Evolutionary conservation across 148 eudicot genomes (phyloP).

Genomic region (Limonium bicolor): DNA sequence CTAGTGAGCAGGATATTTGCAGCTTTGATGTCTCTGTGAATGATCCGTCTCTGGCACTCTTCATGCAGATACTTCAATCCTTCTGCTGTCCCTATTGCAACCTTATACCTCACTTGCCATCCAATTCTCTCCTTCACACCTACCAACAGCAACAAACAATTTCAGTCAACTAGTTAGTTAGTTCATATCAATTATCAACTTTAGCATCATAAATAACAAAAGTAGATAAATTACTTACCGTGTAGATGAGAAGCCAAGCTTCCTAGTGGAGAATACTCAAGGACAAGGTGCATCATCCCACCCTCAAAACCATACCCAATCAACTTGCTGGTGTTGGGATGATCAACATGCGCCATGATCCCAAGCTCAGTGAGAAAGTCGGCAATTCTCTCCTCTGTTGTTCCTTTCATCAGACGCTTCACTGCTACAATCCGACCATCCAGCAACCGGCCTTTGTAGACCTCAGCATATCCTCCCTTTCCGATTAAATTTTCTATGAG

Average conservation of each 20-base stretch:
- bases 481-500: conserved; percentile 57
- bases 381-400: conserved; percentile 39
- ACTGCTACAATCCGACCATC: conserved; percentile 58
- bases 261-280: conserved; percentile 64
- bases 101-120: conserved; percentile 61
- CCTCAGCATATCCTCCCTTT: conserved; percentile 93
- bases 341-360: conserved; percentile 86
- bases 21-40: conserved; percentile 86
- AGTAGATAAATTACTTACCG: conserved; percentile 36
- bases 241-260: conserved; percentile 74
- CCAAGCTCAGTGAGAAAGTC: conserved; percentile 74
- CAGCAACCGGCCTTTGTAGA: conserved; percentile 47
- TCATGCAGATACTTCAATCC: conserved; percentile 78
- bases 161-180: background rate
- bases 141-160: conserved; percentile 2
- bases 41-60: conserved; percentile 68
- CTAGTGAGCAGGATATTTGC: conserved; percentile 65
- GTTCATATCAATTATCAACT: background rate
- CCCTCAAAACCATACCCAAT: conserved; percentile 92
- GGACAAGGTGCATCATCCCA: conserved; percentile 71
- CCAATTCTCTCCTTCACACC: conserved; percentile 32
- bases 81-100: conserved; percentile 72
- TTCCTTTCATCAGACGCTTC: conserved; percentile 48
- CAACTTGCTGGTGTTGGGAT: conserved; percentile 60
- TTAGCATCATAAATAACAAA: background rate